These are phyloP conservation scores for Macroventuria anomochaeta DNA, from an alignment of 2,329 filamentous ascomycete genomes.

Conservation along the genomic window DNA sequence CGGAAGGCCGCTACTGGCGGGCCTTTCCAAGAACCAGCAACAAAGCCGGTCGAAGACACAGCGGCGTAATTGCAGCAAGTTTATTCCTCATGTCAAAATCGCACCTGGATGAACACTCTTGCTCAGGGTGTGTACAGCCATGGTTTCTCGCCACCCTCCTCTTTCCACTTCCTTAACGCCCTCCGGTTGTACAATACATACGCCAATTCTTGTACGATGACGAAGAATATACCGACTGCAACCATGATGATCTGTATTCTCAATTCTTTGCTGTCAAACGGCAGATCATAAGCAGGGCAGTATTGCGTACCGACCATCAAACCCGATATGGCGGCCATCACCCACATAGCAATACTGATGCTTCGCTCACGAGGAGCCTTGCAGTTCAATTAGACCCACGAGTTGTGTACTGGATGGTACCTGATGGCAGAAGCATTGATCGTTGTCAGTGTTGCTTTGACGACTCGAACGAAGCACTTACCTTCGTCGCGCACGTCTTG, in stretches of 20 bases:
- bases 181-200: conserved; percentile 51
- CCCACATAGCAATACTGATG: conserved; percentile 59
- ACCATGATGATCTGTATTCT: conserved; percentile 57
- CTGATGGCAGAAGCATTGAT: conserved; percentile 61
- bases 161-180: conserved; percentile 24
- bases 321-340: conserved; percentile 60
- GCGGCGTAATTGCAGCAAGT: neutral
- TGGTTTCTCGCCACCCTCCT: conserved; percentile 23
- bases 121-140: conserved; percentile 30
- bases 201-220: conserved; percentile 50
- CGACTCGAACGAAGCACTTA: conserved; percentile 4
- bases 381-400: conserved; percentile 62
- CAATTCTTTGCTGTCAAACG: conserved; percentile 56
- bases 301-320: conserved; percentile 61
- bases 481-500: conserved; percentile 29
- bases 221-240: conserved; percentile 50
- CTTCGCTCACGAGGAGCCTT: conserved; percentile 55
- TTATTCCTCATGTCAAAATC: no score
- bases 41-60: neutral
- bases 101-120: neutral
- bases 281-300: conserved; percentile 53
- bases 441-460: no score
- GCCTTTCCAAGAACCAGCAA: neutral
- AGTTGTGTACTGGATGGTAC: conserved; percentile 62
- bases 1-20: conserved; percentile 15